These are phyloP conservation scores for Symbiodinium natans DNA, from an alignment of 73 alveolate species.

Conservation along the genomic window DNA sequence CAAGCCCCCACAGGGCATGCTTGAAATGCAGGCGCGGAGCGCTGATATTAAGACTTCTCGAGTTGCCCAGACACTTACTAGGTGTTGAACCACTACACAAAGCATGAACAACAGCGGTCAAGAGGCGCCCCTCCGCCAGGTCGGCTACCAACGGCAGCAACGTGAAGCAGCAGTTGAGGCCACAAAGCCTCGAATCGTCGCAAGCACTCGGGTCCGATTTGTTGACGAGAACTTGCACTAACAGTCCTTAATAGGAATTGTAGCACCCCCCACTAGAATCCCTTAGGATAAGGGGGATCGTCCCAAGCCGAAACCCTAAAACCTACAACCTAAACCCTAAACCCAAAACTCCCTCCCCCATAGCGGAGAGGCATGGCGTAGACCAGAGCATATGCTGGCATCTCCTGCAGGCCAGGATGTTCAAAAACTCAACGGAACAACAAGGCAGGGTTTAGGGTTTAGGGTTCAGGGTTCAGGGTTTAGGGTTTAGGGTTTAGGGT, in stretches of 20 bases:
- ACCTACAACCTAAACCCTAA: too few species aligned
- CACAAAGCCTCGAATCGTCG: not conserved
- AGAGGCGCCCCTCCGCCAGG: slow-evolving; percentile 24
- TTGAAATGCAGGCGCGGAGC: not conserved
- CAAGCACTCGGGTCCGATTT: not conserved
- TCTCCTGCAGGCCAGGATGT: not conserved
- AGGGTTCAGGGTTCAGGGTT: too few species aligned
- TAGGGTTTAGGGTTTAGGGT: too few species aligned
- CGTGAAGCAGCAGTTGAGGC: slow-evolving; percentile 47
- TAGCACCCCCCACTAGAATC: too few species aligned
- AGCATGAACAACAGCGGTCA: not conserved
- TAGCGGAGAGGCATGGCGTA: slow-evolving; percentile 8
- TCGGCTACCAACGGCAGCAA: slow-evolving; percentile 29
- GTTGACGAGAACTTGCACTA: too few species aligned
- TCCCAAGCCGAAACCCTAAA: too few species aligned
- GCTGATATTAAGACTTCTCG: too few species aligned
- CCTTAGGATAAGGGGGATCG: too few species aligned
- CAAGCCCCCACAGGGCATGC: not conserved
- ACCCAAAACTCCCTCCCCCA: too few species aligned
- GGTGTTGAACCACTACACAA: not conserved
- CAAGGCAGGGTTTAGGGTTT: too few species aligned
- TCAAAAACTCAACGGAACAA: not conserved
- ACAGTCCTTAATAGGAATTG: too few species aligned
- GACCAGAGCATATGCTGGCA: slow-evolving; percentile 44
- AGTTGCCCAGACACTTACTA: too few species aligned